Percentiles rank a stretch among this genome's conserved stretches.
These are phyloP conservation scores for Rusavskia elegans DNA, from an alignment of 495 filamentous ascomycete species.

Conservation along the genomic window DNA sequence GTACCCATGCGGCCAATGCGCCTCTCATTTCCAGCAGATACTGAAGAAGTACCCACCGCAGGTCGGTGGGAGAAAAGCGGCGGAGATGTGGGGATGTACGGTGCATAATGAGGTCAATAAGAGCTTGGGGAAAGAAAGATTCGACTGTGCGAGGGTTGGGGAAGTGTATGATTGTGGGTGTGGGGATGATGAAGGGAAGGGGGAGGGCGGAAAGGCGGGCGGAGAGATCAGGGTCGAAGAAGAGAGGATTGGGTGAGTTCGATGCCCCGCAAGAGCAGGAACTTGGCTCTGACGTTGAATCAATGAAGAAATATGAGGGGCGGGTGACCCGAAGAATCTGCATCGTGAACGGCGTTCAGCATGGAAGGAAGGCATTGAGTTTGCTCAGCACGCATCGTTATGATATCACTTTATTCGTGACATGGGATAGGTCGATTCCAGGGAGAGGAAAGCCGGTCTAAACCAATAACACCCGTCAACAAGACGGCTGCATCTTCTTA, in stretches of 20 bases:
- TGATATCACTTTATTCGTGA: no score
- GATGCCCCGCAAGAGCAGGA: not conserved
- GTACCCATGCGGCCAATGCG: conserved; percentile 93
- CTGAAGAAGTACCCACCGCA: conserved; percentile 80
- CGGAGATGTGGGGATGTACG: conserved; percentile 83
- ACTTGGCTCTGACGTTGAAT: not conserved
- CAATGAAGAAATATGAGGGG: not conserved
- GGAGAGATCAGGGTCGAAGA: conserved; percentile 3
- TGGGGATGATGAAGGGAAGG: conserved; percentile 45
- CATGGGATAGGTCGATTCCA: no score
- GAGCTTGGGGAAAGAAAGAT: conserved; percentile 61
- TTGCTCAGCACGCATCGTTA: no score
- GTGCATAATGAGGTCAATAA: conserved; percentile 93
- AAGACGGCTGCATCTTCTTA: no score
- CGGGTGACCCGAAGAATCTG: not conserved
- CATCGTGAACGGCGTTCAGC: not conserved
- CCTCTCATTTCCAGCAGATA: conserved; percentile 73
- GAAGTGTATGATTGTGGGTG: conserved; percentile 96
- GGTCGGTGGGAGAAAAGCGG: conserved; percentile 63
- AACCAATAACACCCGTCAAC: no score
- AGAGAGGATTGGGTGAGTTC: not conserved
- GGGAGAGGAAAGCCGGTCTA: no score
- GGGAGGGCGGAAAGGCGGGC: conserved; percentile 13
- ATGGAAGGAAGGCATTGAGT: not conserved
- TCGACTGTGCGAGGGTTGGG: conserved; percentile 80